phyloP scores from a whole-genome alignment of 2,329 filamentous ascomycete genomes.

The Xylariaceae sp. region DNA sequence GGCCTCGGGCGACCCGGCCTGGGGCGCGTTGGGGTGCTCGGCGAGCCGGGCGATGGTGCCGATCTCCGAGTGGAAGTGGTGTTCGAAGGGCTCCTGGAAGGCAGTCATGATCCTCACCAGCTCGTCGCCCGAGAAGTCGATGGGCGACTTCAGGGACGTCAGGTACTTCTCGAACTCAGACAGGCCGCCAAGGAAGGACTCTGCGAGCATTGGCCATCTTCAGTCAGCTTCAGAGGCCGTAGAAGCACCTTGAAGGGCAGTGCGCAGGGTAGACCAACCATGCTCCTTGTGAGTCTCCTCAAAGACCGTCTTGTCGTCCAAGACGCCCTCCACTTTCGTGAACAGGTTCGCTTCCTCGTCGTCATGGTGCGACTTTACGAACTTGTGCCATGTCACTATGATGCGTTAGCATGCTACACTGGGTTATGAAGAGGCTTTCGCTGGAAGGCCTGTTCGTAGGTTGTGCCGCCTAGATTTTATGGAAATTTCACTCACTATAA shows the following conservation, averaged over 20 bases:
- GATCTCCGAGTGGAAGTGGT: constrained; percentile 51
- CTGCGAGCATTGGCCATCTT: constrained; percentile 12
- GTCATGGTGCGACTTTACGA: constrained; percentile 53
- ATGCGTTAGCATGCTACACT: too few relatives aligned
- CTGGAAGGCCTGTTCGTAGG: too few relatives aligned
- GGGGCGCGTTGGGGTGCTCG: constrained; percentile 42
- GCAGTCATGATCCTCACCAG: constrained; percentile 42
- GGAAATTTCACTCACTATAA: too few relatives aligned
- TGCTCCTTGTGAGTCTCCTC: constrained; percentile 47
- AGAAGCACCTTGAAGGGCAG: too few relatives aligned
- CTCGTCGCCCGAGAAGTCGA: constrained; percentile 35
- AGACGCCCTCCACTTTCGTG: constrained; percentile 43
- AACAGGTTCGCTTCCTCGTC: constrained; percentile 53
- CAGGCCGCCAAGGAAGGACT: constrained; percentile 44
- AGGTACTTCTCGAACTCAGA: constrained; percentile 47
- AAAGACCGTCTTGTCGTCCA: constrained; percentile 43
- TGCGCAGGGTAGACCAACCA: constrained; percentile 27
- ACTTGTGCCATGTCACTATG: constrained; percentile 52
- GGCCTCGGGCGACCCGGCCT: constrained; percentile 35
- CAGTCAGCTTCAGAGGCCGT: background rate
- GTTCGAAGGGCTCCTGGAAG: constrained; percentile 43
- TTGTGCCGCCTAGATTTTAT: too few relatives aligned
- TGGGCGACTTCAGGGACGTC: constrained; percentile 29
- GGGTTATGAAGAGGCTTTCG: too few relatives aligned
- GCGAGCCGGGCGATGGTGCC: constrained; percentile 42